Percentiles rank a stretch among this genome's conserved stretches.
Evolutionary conservation across 805 yeast genomes (phyloP).

Genomic region (Yamadazyma kitorensis): DNA sequence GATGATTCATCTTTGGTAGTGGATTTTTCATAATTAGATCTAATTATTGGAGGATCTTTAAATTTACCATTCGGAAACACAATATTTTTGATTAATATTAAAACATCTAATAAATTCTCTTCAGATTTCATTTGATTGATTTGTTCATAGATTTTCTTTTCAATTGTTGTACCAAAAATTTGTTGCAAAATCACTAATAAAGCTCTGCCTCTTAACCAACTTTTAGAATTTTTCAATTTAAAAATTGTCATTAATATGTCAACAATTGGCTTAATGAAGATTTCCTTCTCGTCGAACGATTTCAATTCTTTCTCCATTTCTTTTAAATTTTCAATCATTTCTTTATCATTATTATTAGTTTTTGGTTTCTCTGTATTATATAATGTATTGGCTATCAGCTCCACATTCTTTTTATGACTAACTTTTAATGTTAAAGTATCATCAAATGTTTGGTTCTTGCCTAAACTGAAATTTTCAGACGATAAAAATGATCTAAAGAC

Average conservation of each 20-base stretch:
- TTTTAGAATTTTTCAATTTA: conserved; percentile 58
- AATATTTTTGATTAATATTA: conserved; percentile 20
- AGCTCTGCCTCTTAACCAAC: conserved; percentile 86
- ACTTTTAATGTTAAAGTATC: conserved; percentile 16
- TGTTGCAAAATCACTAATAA: conserved; percentile 79
- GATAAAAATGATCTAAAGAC: conserved; percentile 77
- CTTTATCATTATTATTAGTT: conserved; percentile 5
- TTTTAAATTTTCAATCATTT: conserved; percentile 27
- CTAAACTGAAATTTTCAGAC: conserved; percentile 52
- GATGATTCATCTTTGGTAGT: conserved; percentile 58
- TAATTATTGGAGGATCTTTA: conserved; percentile 41
- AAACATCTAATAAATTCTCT: conserved; percentile 40
- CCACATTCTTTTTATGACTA: conserved; percentile 18
- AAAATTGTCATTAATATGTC: conserved; percentile 71
- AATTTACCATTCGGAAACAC: conserved; percentile 49
- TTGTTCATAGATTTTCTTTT: conserved; percentile 55
- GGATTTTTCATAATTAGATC: conserved; percentile 51
- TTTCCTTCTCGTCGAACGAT: conserved; percentile 42
- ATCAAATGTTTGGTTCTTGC: conserved; percentile 28
- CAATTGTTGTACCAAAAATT: conserved; percentile 83
- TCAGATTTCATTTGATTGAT: conserved; percentile 38
- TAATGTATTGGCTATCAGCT: conserved; percentile 31
- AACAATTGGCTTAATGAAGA: conserved; percentile 76
- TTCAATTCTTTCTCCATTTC: conserved; percentile 57
- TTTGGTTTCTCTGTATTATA: conserved; percentile 14